A percentile compares a stretch with the other conserved stretches of the same genome.
These are phyloP conservation scores for Cadophora luteo-olivacea DNA, from an alignment of 2,329 filamentous ascomycete species.

Conservation along the genomic window DNA sequence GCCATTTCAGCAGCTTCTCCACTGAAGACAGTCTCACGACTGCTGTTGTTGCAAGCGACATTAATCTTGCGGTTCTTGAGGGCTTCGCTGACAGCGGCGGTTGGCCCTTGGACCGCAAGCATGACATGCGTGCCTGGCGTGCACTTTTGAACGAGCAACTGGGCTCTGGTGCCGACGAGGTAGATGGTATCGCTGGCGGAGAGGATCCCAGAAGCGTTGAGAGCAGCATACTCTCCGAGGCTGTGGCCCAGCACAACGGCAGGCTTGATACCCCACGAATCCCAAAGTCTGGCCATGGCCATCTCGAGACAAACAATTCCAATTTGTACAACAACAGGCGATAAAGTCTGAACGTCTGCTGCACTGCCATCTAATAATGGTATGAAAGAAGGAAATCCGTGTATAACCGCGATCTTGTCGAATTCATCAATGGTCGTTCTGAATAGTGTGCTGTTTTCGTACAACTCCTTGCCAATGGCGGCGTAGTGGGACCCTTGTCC, in stretches of 20 bases:
- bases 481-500: constrained; percentile 55
- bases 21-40: constrained; percentile 76
- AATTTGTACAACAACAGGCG: constrained; percentile 60
- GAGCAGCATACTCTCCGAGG: constrained; percentile 76
- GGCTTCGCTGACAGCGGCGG: constrained; percentile 51
- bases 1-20: constrained; percentile 60
- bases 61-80: constrained; percentile 50
- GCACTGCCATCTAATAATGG: constrained; percentile 49
- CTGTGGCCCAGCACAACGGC: constrained; percentile 66
- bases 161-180: constrained; percentile 71
- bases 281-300: constrained; percentile 62
- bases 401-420: constrained; percentile 35
- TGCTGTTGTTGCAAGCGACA: constrained; percentile 77
- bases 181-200: constrained; percentile 75
- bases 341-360: constrained; percentile 49
- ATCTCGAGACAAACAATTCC: constrained; percentile 61
- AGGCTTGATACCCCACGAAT: constrained; percentile 61
- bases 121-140: constrained; percentile 28
- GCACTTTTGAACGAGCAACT: constrained; percentile 29
- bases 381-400: constrained; percentile 42
- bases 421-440: constrained; percentile 36
- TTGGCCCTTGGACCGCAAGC: constrained; percentile 54
- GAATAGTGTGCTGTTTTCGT: constrained; percentile 48
- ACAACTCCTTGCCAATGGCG: constrained; percentile 38
- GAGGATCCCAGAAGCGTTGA: constrained; percentile 73